A percentile compares a stretch with the other conserved stretches of the same genome.
Evolutionary conservation across 345 rosid genomes (phyloP).

Genomic region (Hibiscus syriacus): DNA sequence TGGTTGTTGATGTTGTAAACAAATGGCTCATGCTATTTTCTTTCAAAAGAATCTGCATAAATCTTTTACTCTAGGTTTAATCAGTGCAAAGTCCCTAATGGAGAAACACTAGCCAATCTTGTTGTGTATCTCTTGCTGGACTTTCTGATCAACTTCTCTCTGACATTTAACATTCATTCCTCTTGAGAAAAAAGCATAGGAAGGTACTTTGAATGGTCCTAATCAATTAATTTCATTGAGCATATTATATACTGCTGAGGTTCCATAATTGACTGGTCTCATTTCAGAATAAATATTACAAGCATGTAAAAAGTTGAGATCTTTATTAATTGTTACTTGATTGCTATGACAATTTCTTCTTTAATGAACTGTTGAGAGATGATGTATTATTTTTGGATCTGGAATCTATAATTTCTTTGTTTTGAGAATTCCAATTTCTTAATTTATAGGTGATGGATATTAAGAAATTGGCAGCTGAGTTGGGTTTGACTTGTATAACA

Average conservation of each 20-base stretch:
- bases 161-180: not conserved
- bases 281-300: not conserved
- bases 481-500: constrained; percentile 75
- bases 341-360: not conserved
- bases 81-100: not conserved
- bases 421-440: not conserved
- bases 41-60: not conserved
- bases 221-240: not conserved
- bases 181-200: not conserved
- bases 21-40: not conserved
- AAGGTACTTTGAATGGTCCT: not conserved
- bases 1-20: not conserved
- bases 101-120: not conserved
- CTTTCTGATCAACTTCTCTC: not conserved
- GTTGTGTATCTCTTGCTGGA: not conserved
- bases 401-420: not conserved
- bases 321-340: not conserved
- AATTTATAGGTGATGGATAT: constrained; percentile 57
- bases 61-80: not conserved
- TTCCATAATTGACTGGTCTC: not conserved
- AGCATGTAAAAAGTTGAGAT: not conserved
- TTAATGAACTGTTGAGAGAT: not conserved
- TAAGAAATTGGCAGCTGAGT: constrained; percentile 75
- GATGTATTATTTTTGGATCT: not conserved
- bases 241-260: not conserved